A percentile compares a stretch with the other conserved stretches of the same genome.
Evolutionary conservation across 176 grass and related monocot genomes (phyloP).

Genomic region (Oryza meridionalis): DNA sequence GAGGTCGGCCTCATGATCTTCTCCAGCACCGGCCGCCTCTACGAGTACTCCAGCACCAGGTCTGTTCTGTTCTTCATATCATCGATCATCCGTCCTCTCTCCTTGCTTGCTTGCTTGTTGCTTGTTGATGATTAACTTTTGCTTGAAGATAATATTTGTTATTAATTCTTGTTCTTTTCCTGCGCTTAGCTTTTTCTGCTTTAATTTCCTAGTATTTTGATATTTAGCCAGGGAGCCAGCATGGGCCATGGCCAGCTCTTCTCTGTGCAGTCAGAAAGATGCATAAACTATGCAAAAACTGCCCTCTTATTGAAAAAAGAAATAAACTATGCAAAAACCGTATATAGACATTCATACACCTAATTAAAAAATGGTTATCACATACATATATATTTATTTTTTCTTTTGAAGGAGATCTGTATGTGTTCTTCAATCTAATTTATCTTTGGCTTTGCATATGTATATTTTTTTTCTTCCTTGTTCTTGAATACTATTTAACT

Average conservation of each 20-base stretch:
- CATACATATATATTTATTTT: no score
- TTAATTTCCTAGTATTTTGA: background rate
- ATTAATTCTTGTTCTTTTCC: background rate
- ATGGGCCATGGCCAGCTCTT: background rate
- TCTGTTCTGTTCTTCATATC: slow-evolving; percentile 1
- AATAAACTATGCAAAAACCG: background rate
- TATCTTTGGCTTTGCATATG: background rate
- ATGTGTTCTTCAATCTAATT: background rate
- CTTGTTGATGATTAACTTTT: background rate
- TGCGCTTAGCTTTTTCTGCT: slow-evolving; percentile 22
- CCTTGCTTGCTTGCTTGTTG: background rate
- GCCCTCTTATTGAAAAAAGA: no score
- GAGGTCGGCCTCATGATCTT: slow-evolving; percentile 90
- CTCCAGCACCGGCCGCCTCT: slow-evolving; percentile 89
- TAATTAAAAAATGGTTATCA: background rate
- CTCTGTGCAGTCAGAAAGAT: background rate
- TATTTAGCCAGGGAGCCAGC: background rate
- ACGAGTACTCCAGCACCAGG: slow-evolving; percentile 87
- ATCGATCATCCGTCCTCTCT: no score
- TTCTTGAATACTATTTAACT: slow-evolving; percentile 15
- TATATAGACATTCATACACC: background rate
- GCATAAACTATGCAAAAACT: background rate
- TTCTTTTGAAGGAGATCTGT: background rate
- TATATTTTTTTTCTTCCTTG: background rate
- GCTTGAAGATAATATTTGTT: background rate